Base-by-base conservation (phyloP, 768 basidiomycete genomes). In the Favolaschia claudopus region DNA sequence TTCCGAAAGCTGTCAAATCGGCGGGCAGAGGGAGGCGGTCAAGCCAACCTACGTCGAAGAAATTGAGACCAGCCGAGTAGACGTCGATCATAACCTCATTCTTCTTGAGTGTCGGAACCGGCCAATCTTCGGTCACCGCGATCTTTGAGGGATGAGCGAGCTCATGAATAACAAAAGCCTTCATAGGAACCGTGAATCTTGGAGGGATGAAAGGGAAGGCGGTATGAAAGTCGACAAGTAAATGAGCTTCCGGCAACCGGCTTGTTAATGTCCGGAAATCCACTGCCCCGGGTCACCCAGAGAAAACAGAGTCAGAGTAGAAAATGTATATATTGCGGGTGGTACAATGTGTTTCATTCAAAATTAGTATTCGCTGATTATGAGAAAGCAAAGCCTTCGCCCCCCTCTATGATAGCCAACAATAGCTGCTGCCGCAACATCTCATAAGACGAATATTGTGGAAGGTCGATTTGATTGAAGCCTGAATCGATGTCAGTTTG, bases 391-490 rank as follows among this genome's bases (percentile, higher is more conserved):
- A 99, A 99, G 39, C 94, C 94, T 78, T 96, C 94, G 20, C 93
- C 93, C 47, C 95, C 96, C 74, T 99, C 97, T 67, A 92, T 95
- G 70, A 99, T 96, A 32, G 96, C 94, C 62, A 96, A 81, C 52
- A 96, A 75, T 33, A 99, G 74, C 72, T 93, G 93, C 63, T 92
- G 91, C 25, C 97, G 87, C 62, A 99, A 84, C 85, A 95, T 95
- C 72, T 99, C 97, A 70, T 99, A 99, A 17, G 93, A 94, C 3
- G 93, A 90, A 73, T 96, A 99, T 64, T 92, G 91, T 0, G 96
- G 96, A 39, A 99, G 82, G 73, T 96, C 95, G 57, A 95, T 94
- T 72, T 95, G 93, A 73, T 95, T 95, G 84, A 95, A 95, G 72
- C 92, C 92, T 95, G 55, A 3, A 62, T 32, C 43, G 48, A 25